These are phyloP conservation scores for Suhomyces ambrosiae DNA, from an alignment of 1,139 yeast genomes.

Conservation along the genomic window DNA sequence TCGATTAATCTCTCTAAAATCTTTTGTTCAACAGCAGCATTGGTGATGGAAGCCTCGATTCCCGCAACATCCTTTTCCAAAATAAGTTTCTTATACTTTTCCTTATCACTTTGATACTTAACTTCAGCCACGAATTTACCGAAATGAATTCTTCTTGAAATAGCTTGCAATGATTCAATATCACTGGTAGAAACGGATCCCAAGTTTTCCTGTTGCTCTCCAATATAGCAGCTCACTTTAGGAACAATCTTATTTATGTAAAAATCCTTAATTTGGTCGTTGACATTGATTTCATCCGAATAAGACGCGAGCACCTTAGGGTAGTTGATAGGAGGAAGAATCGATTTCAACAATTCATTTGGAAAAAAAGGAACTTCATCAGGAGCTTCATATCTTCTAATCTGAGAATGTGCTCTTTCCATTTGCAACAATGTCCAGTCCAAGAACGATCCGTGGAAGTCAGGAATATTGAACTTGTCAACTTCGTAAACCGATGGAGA, in stretches of 20 bases:
- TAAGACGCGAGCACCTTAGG: conserved; percentile 78
- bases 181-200: conserved; percentile 88
- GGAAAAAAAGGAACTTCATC: conserved; percentile 95
- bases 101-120: conserved; percentile 73
- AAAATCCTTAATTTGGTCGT: conserved; percentile 62
- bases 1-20: conserved; percentile 75
- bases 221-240: conserved; percentile 61
- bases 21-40: conserved; percentile 79
- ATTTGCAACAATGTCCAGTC: conserved; percentile 82
- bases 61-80: conserved; percentile 66
- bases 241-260: conserved; percentile 79
- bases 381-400: conserved; percentile 91
- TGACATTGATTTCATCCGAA: conserved; percentile 75
- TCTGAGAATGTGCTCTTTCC: conserved; percentile 79
- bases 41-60: conserved; percentile 80
- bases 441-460: conserved; percentile 77
- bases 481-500: conserved; percentile 74
- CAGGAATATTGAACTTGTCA: conserved; percentile 61
- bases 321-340: conserved; percentile 77
- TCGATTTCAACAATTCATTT: conserved; percentile 58
- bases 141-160: conserved; percentile 93
- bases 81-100: conserved; percentile 65
- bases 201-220: conserved; percentile 81
- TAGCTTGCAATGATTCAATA: conserved; percentile 81
- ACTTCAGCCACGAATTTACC: conserved; percentile 98